A percentile compares a stretch with the other conserved stretches of the same genome.
phyloP scores from a whole-genome alignment of 805 yeast genomes.

The Myxozyma melibiosi region DNA sequence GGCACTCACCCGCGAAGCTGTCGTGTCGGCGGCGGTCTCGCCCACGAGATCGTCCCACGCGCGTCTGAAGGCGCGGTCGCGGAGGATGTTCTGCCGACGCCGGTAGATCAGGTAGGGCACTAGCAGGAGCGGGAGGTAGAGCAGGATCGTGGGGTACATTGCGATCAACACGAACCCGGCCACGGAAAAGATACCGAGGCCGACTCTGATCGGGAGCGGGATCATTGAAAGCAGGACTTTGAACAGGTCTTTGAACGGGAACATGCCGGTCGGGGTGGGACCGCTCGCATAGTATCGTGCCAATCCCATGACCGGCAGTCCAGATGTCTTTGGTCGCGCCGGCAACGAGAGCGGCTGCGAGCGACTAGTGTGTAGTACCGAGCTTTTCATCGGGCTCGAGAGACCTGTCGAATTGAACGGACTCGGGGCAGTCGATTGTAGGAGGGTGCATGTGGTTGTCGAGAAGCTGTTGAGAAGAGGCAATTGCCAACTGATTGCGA shows the following conservation, averaged over 20 bases:
- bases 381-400: too few relatives aligned
- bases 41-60: conserved; percentile 19
- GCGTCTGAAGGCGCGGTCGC: conserved; percentile 18
- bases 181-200: conserved; percentile 15
- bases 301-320: not conserved
- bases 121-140: conserved; percentile 21
- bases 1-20: conserved; percentile 4
- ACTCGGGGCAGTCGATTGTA: too few relatives aligned
- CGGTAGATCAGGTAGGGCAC: conserved; percentile 14
- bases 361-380: too few relatives aligned
- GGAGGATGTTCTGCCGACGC: conserved; percentile 16
- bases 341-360: too few relatives aligned
- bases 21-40: conserved; percentile 21
- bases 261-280: not conserved
- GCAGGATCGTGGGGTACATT: conserved; percentile 16
- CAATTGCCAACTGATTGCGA: too few relatives aligned
- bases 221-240: conserved; percentile 3
- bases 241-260: not conserved
- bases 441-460: too few relatives aligned
- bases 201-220: conserved; percentile 21
- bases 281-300: conserved; percentile 1
- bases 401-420: too few relatives aligned
- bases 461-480: too few relatives aligned
- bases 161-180: conserved; percentile 17
- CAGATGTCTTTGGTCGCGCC: too few relatives aligned